Conservation (phyloP, 495 filamentous ascomycete genomes). For the Filosporella fistucella region DNA sequence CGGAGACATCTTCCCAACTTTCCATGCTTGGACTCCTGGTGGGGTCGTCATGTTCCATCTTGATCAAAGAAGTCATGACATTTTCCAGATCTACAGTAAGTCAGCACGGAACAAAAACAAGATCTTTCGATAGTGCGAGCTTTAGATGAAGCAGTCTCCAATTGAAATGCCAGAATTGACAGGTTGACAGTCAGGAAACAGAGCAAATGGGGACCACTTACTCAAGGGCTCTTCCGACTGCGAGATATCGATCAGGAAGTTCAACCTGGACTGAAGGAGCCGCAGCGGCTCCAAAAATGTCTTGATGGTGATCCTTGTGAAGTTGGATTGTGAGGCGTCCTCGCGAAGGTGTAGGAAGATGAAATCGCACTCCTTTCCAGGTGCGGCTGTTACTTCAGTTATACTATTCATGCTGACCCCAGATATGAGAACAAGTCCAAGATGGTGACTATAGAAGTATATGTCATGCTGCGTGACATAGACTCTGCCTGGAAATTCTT, state of each 20-base stretch:
- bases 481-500: conserved; percentile 80
- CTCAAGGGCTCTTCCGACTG: conserved; percentile 58
- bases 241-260: conserved; percentile 75
- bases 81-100: conserved; percentile 50
- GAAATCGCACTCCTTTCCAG: conserved; percentile 89
- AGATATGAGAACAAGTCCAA: conserved; percentile 85
- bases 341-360: conserved; percentile 80
- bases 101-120: too few species aligned
- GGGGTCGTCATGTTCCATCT: conserved; percentile 42
- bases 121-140: too few species aligned
- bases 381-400: conserved; percentile 82
- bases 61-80: conserved; percentile 60
- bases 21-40: conserved; percentile 69
- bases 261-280: conserved; percentile 76
- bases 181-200: neutral
- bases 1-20: conserved; percentile 87
- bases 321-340: conserved; percentile 48
- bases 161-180: too few species aligned
- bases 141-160: too few species aligned
- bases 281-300: conserved; percentile 85
- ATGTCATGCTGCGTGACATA: conserved; percentile 83
- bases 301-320: conserved; percentile 77
- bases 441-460: conserved; percentile 93
- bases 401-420: conserved; percentile 68
- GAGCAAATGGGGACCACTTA: neutral